phyloP scores from a whole-genome alignment of 352 stramenopile genomes.

The Phytophthora agathidicida region DNA sequence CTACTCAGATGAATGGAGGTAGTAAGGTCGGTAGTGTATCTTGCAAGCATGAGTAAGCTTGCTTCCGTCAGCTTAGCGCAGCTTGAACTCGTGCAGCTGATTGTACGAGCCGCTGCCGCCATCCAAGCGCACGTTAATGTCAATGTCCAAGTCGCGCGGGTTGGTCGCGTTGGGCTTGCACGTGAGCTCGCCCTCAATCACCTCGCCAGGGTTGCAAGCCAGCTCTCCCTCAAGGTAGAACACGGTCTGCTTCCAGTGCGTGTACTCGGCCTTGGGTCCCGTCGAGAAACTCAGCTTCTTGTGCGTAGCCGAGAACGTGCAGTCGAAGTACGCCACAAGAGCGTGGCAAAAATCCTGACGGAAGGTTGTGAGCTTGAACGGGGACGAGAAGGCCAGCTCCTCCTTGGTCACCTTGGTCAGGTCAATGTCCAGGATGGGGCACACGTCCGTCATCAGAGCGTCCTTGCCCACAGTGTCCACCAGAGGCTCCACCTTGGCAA shows the following conservation, averaged over 20 bases:
- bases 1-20: constrained; percentile 32
- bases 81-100: constrained; percentile 77
- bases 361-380: constrained; percentile 91
- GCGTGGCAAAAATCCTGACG: constrained; percentile 97
- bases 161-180: constrained; percentile 93
- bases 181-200: constrained; percentile 89
- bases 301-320: constrained; percentile 95
- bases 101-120: constrained; percentile 69
- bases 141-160: constrained; percentile 94
- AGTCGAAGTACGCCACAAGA: constrained; percentile 98
- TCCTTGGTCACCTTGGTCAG: constrained; percentile 93
- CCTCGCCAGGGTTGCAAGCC: constrained; percentile 83
- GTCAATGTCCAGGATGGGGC: constrained; percentile 93
- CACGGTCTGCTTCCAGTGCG: constrained; percentile 99
- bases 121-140: constrained; percentile 84
- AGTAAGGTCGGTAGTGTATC: constrained; percentile 20
- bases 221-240: constrained; percentile 95
- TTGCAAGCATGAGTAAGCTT: constrained; percentile 5
- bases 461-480: constrained; percentile 97
- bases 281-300: constrained; percentile 98
- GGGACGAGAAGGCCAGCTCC: constrained; percentile 92
- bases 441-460: constrained; percentile 90
- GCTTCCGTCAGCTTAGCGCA: constrained; percentile 57
- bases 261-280: constrained; percentile 93
- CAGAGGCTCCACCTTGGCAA: constrained; percentile 96